Base-by-base conservation (phyloP, 805 yeast genomes). In the Kuraishia molischiana region DNA sequence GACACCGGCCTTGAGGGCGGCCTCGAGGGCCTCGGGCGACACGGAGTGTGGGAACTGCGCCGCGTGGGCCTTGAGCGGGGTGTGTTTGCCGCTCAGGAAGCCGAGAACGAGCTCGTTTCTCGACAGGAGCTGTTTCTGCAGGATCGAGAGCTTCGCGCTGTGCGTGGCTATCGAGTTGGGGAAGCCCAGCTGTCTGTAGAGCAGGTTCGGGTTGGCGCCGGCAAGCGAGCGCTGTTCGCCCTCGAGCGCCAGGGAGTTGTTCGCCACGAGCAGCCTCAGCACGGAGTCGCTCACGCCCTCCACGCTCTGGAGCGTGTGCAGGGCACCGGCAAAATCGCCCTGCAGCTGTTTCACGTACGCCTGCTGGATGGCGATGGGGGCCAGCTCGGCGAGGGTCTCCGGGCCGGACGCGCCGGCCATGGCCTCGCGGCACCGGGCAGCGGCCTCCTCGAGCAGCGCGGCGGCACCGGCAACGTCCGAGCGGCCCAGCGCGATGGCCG, bases 331-430 rank as follows among this genome's bases (percentile, higher is more conserved):
- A 2, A 37, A 34, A 13, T 66, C 48, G 5, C 69, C 70, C 29
- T 44, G 34, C 13, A 59, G 39, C 28, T 65, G 67, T 37, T 72
- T 57, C 15, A 73, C 69, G 46, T 69, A 79, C 2, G 84, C 79
- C 22, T 69, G 70, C 44, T 82, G 81, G 32, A 78, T 53, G 41
- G 67, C 54, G 17, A 79, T 79, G 19, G 90, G 82, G 22, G 71
- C 63, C n/a, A 74, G 50, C 49, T 79, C 85, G 31, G 56, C 48
- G 4, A 59, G 51, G 36, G 66, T 58, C 41, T 78, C 84, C 6
- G 64, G 69, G 5, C 57, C 61, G 20, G 67, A 60, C 34, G 63
- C 56, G 19, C 65, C 72, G n/a, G 48, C 43, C 38, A 62, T 54
- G 18, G 59, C 63, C 3, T 43, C 46, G 32, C 52, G 44, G 45